A percentile compares a stretch with the other conserved stretches of the same genome.
Evolutionary conservation across 1,139 yeast genomes (phyloP).

Genomic region (Geotrichum australiense): DNA sequence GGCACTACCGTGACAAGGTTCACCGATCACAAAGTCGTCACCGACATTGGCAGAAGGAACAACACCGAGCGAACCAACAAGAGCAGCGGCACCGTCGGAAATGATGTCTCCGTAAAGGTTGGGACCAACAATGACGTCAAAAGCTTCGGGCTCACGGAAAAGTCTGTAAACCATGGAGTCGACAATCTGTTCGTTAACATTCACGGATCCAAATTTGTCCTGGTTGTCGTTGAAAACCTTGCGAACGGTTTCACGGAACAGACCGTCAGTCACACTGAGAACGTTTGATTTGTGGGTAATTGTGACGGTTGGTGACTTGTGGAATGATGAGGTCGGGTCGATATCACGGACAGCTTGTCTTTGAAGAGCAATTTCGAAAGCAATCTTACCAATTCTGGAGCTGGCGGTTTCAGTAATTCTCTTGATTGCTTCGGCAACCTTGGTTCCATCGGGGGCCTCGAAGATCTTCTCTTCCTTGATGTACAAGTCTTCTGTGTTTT

Average conservation of each 20-base stretch:
- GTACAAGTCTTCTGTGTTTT: constrained; percentile 95
- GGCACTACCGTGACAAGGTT: constrained; percentile 98
- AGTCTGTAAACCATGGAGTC: constrained; percentile 98
- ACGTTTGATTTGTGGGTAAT: constrained; percentile 97
- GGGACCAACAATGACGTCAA: constrained; percentile 97
- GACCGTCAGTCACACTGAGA: constrained; percentile 84
- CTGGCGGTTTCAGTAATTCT: constrained; percentile 89
- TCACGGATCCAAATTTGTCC: constrained; percentile 47
- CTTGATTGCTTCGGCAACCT: constrained; percentile 95
- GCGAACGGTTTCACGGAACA: constrained; percentile 88
- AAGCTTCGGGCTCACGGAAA: constrained; percentile 96
- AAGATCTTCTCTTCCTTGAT: constrained; percentile 84
- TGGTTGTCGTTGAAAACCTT: constrained; percentile 63
- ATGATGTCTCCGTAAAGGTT: constrained; percentile 95
- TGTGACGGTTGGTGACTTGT: constrained; percentile 61
- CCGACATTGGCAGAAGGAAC: constrained; percentile 99
- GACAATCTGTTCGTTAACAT: constrained; percentile 89
- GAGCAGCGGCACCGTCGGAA: constrained; percentile 98
- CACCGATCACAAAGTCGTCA: constrained; percentile 92
- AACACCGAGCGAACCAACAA: constrained; percentile 95
- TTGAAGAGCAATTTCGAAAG: constrained; percentile 85
- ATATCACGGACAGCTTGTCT: constrained; percentile 74
- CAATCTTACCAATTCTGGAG: constrained; percentile 78
- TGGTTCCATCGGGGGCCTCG: constrained; percentile 63
- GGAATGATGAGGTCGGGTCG: constrained; percentile 43